A percentile compares a stretch with the other conserved stretches of the same genome.
phyloP scores from a whole-genome alignment of 345 rosid species.

The Arabidopsis arenosa region DNA sequence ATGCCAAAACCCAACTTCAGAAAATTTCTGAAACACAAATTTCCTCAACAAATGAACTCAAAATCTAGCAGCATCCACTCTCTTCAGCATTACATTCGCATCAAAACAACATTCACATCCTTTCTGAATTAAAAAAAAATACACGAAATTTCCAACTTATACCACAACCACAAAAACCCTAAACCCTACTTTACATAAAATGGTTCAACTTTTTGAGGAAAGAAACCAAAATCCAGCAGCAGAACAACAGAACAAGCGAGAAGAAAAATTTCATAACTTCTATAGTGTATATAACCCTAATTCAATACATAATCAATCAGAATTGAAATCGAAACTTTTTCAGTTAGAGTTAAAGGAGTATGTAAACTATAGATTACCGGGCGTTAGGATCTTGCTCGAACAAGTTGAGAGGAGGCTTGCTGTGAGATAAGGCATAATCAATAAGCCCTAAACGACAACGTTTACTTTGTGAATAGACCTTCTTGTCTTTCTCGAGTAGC shows the following conservation, averaged over 20 bases:
- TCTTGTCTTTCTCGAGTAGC: constrained; percentile 73
- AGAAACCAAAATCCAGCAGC: background rate
- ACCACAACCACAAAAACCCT: constrained; percentile 28
- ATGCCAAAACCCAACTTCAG: constrained; percentile 24
- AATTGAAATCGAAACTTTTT: background rate
- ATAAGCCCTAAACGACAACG: constrained; percentile 92
- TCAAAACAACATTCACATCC: constrained; percentile 10
- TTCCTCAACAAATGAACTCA: constrained; percentile 8
- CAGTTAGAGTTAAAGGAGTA: background rate
- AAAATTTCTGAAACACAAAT: constrained; percentile 9
- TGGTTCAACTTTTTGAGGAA: background rate
- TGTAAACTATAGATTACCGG: constrained; percentile 52
- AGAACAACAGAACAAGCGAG: background rate
- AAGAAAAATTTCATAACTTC: background rate
- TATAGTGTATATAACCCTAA: background rate
- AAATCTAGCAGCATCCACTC: background rate
- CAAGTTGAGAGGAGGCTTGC: constrained; percentile 83
- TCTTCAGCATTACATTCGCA: background rate
- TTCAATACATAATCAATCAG: constrained; percentile 2
- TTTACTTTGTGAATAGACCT: constrained; percentile 72
- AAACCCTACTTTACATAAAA: constrained; percentile 6
- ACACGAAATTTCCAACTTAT: constrained; percentile 11
- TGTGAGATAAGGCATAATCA: constrained; percentile 69
- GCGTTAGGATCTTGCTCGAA: constrained; percentile 78
- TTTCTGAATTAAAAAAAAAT: background rate